Base-by-base conservation (phyloP, 768 basidiomycete genomes). In the Tremella mesenterica region DNA sequence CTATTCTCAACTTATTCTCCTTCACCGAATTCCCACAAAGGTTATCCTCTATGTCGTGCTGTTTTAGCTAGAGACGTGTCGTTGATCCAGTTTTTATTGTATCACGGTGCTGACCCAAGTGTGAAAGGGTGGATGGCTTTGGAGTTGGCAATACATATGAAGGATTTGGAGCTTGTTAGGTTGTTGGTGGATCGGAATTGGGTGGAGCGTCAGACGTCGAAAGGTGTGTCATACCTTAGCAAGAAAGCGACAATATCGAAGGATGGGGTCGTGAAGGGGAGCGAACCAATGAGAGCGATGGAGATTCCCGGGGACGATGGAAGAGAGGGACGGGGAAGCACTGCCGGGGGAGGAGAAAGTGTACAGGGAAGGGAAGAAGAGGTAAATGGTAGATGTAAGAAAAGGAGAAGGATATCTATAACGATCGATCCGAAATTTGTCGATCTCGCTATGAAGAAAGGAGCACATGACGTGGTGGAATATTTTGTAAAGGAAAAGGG, bases 11-110 rank as follows among this genome's bases (percentile, higher is more conserved):
- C 16, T 61, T 74, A 77, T 20, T 52, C 62, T 0, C 79, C 82
- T 1, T 75, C 83, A 27, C 65, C 78, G 12, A 81, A 92, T 69
- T 80, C 85, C 7, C 78, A 86, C 70, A 77, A 80, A 2, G 92
- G 91, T 1, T 95, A 91, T 65, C 83, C 85, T 0, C 81, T 95
- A 34, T 82, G 82, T 14, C 83, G 81, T 59, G 88, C 91, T 1
- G 86, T 89, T 1, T 77, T 83, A 31, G 81, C 80, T 0, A 75
- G 76, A 20, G 83, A 84, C 57, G 50, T 77, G 1, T 81, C 83
- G 2, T 79, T 95, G 7, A 76, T 90, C 1, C 75, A 71, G 21
- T 83, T 87, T 60, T 77, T 96, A 14, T 81, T 95, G 45, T 75
- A 76, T 2, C 75, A 82, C 18, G 85, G 82, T 2, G 90, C 88